These are phyloP conservation scores for Straminergon stramineum DNA, from an alignment of 225 moss, liverwort and hornwort genomes.

Conservation along the genomic window DNA sequence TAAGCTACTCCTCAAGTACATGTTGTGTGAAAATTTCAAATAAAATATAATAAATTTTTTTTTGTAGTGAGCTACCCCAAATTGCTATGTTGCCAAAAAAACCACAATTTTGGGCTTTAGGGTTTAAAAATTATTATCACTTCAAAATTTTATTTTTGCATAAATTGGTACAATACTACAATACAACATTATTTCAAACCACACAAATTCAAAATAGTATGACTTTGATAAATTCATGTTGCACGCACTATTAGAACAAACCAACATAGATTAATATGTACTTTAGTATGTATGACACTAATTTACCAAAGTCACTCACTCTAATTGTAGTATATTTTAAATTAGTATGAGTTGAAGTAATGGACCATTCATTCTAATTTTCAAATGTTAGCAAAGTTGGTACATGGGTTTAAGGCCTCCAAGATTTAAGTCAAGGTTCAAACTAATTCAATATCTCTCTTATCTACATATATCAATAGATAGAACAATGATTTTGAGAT, in stretches of 20 bases:
- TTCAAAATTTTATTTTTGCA: background rate
- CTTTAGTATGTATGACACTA: background rate
- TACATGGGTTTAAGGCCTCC: background rate
- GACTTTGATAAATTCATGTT: background rate
- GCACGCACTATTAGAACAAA: background rate
- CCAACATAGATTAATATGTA: accelerated
- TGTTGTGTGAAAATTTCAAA: too few species aligned
- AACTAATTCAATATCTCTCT: background rate
- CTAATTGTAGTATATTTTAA: background rate
- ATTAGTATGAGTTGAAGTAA: accelerated
- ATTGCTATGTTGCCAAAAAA: too few species aligned
- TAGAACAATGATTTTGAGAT: background rate
- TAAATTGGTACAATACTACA: background rate
- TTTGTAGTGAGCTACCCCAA: too few species aligned
- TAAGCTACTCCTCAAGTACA: too few species aligned
- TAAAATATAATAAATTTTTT: too few species aligned
- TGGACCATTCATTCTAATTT: background rate
- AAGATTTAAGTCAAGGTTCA: too few species aligned
- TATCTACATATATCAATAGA: background rate
- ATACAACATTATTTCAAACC: background rate
- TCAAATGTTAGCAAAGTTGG: background rate
- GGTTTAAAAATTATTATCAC: background rate
- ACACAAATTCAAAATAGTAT: too few species aligned
- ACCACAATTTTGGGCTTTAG: too few species aligned
- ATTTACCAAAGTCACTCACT: background rate